phyloP scores from a whole-genome alignment of 2,329 filamentous ascomycete species.

The Neonectria punicea region DNA sequence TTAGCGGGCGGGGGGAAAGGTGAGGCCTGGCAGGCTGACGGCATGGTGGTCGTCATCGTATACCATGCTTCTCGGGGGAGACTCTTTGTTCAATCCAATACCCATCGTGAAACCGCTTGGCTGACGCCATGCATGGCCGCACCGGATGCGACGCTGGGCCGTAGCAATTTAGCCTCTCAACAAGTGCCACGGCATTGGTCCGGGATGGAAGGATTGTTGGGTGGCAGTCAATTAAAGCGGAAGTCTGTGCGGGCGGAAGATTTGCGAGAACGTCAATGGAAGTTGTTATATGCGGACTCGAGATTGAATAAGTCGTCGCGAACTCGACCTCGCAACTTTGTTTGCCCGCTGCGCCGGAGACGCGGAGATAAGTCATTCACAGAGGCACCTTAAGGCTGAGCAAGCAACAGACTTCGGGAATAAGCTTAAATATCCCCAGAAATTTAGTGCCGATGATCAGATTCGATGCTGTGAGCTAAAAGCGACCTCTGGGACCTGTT shows the following conservation, averaged over 20 bases:
- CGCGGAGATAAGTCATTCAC: slow-evolving; percentile 16
- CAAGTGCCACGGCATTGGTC: background rate
- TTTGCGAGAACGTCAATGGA: no score
- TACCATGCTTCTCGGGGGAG: background rate
- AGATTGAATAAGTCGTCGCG: background rate
- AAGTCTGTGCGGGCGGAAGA: background rate
- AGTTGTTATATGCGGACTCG: no score
- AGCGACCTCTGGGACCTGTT: slow-evolving; percentile 3
- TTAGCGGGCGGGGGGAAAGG: background rate
- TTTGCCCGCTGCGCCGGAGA: background rate
- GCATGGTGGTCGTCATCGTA: background rate
- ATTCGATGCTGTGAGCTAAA: slow-evolving; percentile 14
- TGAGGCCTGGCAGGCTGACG: background rate
- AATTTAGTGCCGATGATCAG: slow-evolving; percentile 16
- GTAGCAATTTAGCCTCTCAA: background rate
- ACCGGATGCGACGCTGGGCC: slow-evolving; percentile 12
- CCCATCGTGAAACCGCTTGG: slow-evolving; percentile 7
- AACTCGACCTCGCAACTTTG: background rate
- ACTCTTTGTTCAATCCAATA: background rate
- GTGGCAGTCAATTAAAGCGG: background rate
- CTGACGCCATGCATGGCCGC: slow-evolving; percentile 4
- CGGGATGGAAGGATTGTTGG: background rate
- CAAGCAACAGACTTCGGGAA: slow-evolving; percentile 8
- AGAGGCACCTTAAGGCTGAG: background rate
- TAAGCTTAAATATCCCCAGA: slow-evolving; percentile 24